Evolutionary conservation across 331 rosid genomes (phyloP), one percentile per base, ranked within the genome.

Genomic region (Acacia concinna): DNA sequence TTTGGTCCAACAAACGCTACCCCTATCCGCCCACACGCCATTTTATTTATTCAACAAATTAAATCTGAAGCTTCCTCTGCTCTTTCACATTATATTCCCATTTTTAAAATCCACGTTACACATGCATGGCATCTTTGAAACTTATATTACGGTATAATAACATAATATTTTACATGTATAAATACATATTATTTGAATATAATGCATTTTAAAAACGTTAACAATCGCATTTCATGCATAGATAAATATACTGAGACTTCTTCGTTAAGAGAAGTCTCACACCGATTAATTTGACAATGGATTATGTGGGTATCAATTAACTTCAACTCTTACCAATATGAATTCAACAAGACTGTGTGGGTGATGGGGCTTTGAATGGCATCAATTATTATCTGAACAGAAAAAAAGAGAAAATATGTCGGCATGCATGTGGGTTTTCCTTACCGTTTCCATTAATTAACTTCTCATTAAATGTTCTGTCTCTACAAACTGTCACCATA

Each of bases 371-470:
- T 7, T 64, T 32, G 43, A 18, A 31, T 31, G 15, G 7, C 32
- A 5, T 30, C 7, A 4, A 4, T 27, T 28, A 28, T 46, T 27
- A 69, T 71, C 75, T 71, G 75, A 44, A 14, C 40, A 10, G 75
- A 14, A 28, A 44, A 10, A 9, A 17, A 28, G 5, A 27, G 37
- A 43, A 27, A 43, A 18, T 15, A 46, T 44, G 75, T 71, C 62
- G 62, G 62, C 41, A 71, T 71, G 75, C 75, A 71, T 46, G 75
- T 71, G 75, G 75, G 30, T 30, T 70, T 44, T 44, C 27, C 37
- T 27, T 15, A 25, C 17, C 38, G 44, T 15, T 10, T 70, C 40
- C n/a, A n/a, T n/a, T n/a, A n/a, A 70, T 27, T 27, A 20, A 51
- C 25, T 23, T 25, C 35, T 14, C 74, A 27, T 69, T 69, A 43